phyloP scores from a whole-genome alignment of 1,284 basidiomycete species.

The Peniophora sp. region DNA sequence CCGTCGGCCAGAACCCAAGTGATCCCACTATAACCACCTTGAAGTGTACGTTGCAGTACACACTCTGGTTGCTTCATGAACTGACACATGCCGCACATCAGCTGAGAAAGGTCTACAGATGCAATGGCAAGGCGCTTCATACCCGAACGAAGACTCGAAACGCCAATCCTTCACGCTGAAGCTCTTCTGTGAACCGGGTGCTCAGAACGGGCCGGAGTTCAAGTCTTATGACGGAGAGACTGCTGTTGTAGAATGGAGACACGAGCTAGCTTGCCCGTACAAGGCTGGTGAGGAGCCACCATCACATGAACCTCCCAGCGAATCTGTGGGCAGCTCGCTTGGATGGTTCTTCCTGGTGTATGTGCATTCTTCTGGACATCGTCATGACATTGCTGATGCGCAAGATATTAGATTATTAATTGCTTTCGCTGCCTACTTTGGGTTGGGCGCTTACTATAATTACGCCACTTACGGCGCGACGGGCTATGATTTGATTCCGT shows the following conservation, averaged over 20 bases:
- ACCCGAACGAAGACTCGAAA: constrained; percentile 36
- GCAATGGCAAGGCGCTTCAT: constrained; percentile 50
- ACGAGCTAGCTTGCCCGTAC: constrained; percentile 42
- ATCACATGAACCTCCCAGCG: constrained; percentile 12
- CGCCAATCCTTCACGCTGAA: constrained; percentile 55
- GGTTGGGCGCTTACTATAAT: constrained; percentile 74
- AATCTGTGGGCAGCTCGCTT: constrained; percentile 57
- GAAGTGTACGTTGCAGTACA: constrained; percentile 17
- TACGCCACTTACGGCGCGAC: constrained; percentile 77
- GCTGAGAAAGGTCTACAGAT: constrained; percentile 50
- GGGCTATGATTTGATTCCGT: constrained; percentile 76
- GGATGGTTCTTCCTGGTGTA: constrained; percentile 81
- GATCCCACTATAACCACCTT: constrained; percentile 30
- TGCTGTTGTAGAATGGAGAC: constrained; percentile 51
- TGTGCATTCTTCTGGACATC: constrained; percentile 22
- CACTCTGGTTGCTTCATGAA: too few species aligned
- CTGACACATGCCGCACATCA: constrained; percentile 15
- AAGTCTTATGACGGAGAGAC: constrained; percentile 51
- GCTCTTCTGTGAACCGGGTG: constrained; percentile 40
- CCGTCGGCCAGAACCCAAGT: constrained; percentile 43
- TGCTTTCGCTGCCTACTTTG: constrained; percentile 61
- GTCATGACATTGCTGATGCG: neutral
- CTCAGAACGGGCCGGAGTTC: constrained; percentile 36
- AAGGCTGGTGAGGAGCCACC: constrained; percentile 23
- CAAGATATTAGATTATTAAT: constrained; percentile 46